A percentile compares a stretch with the other conserved stretches of the same genome.
These are phyloP conservation scores for Platanthera guangdongensis DNA, from an alignment of 106 monocot species.

Conservation along the genomic window DNA sequence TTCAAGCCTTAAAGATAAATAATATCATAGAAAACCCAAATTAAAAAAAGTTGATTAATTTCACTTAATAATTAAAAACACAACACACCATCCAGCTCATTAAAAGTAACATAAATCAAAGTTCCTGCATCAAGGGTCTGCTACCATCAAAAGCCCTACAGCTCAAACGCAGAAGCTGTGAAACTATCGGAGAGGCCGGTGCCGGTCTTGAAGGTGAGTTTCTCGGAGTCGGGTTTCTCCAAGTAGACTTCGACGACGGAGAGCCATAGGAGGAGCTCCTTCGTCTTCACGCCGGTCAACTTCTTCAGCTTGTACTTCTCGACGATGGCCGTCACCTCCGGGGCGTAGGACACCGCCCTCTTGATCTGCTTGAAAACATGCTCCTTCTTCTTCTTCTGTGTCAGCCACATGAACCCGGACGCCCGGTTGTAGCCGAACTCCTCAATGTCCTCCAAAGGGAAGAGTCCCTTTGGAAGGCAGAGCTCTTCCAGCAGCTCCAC, in stretches of 20 bases:
- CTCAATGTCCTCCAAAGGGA: slow-evolving; percentile 31
- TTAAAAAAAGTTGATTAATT: too few relatives aligned
- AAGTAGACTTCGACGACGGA: slow-evolving; percentile 24
- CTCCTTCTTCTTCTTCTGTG: slow-evolving; percentile 33
- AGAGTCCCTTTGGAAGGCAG: slow-evolving; percentile 30
- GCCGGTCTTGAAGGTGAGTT: slow-evolving; percentile 27
- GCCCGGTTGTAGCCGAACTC: slow-evolving; percentile 32
- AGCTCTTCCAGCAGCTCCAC: slow-evolving; percentile 23
- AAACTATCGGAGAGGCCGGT: slow-evolving; percentile 20
- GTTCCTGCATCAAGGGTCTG: background rate
- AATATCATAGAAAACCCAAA: too few relatives aligned
- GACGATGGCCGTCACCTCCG: background rate
- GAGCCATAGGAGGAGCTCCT: slow-evolving; percentile 35
- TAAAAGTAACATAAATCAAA: background rate
- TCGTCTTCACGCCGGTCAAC: slow-evolving; percentile 17
- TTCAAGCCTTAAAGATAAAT: too few relatives aligned
- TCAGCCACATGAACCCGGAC: slow-evolving; percentile 42
- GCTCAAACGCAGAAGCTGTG: slow-evolving; percentile 28
- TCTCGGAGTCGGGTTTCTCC: slow-evolving; percentile 16
- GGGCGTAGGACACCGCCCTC: background rate
- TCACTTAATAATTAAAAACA: background rate
- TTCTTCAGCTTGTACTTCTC: slow-evolving; percentile 1
- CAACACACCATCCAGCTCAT: background rate
- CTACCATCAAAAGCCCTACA: background rate
- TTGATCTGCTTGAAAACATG: slow-evolving; percentile 4